A percentile compares a stretch with the other conserved stretches of the same genome.
phyloP scores from a whole-genome alignment of 2,329 filamentous ascomycete genomes.

The Xylariales sp. region DNA sequence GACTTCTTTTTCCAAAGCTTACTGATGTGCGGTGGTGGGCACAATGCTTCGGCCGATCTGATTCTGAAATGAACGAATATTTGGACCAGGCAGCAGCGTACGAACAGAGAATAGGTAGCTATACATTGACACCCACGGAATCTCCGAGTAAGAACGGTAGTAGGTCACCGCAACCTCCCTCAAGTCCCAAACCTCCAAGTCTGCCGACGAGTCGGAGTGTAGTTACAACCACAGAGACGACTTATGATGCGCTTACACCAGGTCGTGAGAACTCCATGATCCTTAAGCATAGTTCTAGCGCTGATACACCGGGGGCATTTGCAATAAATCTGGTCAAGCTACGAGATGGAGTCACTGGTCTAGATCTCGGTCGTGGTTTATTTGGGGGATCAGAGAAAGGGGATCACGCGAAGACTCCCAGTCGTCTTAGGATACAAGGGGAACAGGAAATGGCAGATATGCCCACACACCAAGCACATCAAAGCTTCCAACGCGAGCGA shows the following conservation, averaged over 20 bases:
- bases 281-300: conserved; percentile 59
- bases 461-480: conserved; percentile 19
- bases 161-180: conserved; percentile 46
- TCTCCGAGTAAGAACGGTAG: conserved; percentile 42
- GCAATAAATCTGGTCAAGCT: conserved; percentile 54
- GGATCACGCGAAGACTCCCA: conserved; percentile 10
- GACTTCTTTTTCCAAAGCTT: conserved; percentile 82
- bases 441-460: conserved; percentile 47
- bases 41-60: conserved; percentile 84
- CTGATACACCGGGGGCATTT: conserved; percentile 59
- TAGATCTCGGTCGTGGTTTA: conserved; percentile 62
- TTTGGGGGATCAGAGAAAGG: conserved; percentile 46
- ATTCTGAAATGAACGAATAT: conserved; percentile 90
- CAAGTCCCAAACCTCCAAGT: conserved; percentile 55
- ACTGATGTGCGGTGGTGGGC: conserved; percentile 94
- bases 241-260: conserved; percentile 63
- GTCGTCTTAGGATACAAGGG: conserved; percentile 13
- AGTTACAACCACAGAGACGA: conserved; percentile 68
- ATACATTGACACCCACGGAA: conserved; percentile 43
- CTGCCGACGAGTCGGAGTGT: conserved; percentile 62
- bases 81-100: conserved; percentile 64
- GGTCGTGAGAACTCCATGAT: conserved; percentile 49
- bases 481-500: conserved; percentile 26
- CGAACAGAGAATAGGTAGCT: conserved; percentile 56
- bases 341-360: conserved; percentile 60